Base-by-base conservation (phyloP, 208 protist species). In the Naegleria gruberi region DNA sequence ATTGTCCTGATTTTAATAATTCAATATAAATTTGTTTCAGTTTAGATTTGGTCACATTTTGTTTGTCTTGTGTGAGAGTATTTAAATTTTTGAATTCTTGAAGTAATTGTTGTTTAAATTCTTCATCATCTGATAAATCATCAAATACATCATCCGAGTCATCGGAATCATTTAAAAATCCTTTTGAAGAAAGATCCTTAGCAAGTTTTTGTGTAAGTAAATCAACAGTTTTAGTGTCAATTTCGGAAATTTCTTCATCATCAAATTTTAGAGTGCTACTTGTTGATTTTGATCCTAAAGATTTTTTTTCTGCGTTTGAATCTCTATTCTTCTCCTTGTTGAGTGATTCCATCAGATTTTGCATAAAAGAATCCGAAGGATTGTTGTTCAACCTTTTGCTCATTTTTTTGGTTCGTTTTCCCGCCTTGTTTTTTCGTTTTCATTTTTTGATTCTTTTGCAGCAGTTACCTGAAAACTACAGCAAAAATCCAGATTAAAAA, bases 61-160 rank as follows among this genome's bases (percentile, higher is more conserved):
- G 30, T n/a, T 77, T 77, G 65, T 37, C 30, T 2, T 30, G 30
- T 0, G 65, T 37, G 12, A 77, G 30, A 41, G 10, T 23, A 51
- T 87, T 87, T 34, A 55, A 46, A 17, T 34, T 55, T 55, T 87
- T 34, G 55, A 87, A 87, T 87, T 87, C 83, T 47, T n/a, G 7
- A 40, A 87, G 37, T 40, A 87, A 55, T 87, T 87, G 83, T 2
- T 87, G 51, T 55, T 55, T 45, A 51, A 87, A 87, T 40, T 87
- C 83, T 55, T 87, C 83, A 55, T 87, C 83, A 41, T 55, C 41
- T 4, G 23, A 46, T 19, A 34, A 7, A 17, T 87, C 83, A 55
- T 87, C 43, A 5, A 26, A 26, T 44, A 17, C 41, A 34, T 87
- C 83, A 55, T 87, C 83, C 6, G 17, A 30, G 40, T 55, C 41